Percentiles rank a stretch among this genome's conserved stretches.
phyloP scores from a whole-genome alignment of 768 basidiomycete genomes.

The Leccinellum albellum region DNA sequence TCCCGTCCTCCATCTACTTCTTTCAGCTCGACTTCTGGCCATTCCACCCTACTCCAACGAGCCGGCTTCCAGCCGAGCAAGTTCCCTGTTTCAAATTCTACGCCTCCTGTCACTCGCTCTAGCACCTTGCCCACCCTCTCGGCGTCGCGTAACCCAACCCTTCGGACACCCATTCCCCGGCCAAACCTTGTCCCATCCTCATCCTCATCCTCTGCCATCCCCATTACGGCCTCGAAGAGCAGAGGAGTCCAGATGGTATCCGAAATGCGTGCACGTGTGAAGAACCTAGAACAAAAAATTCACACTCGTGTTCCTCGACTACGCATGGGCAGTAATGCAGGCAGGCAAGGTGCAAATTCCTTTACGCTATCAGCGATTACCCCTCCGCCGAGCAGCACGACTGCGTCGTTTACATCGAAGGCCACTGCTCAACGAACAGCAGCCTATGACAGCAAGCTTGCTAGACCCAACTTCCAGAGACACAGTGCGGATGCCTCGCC shows the following conservation, averaged over 20 bases:
- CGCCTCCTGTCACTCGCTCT: slow-evolving; percentile 55
- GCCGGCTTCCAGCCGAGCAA: slow-evolving; percentile 47
- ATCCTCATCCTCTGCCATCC: slow-evolving; percentile 33
- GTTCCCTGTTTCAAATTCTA: slow-evolving; percentile 37
- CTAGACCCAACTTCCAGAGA: slow-evolving; percentile 34
- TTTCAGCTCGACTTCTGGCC: slow-evolving; percentile 35
- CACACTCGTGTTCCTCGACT: slow-evolving; percentile 82
- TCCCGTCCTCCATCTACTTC: slow-evolving; percentile 30
- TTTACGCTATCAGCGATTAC: slow-evolving; percentile 33
- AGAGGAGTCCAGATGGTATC: slow-evolving; percentile 91
- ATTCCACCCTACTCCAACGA: slow-evolving; percentile 48
- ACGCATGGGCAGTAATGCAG: slow-evolving; percentile 75
- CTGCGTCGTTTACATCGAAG: slow-evolving; percentile 30
- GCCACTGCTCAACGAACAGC: slow-evolving; percentile 13
- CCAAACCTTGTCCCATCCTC: slow-evolving; percentile 37
- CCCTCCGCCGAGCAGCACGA: slow-evolving; percentile 36
- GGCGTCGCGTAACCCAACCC: slow-evolving; percentile 40
- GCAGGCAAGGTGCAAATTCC: slow-evolving; percentile 43
- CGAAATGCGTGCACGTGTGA: slow-evolving; percentile 84
- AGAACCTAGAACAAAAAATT: slow-evolving; percentile 79
- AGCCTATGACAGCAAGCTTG: slow-evolving; percentile 20
- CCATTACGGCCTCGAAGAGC: slow-evolving; percentile 56
- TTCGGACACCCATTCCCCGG: slow-evolving; percentile 43
- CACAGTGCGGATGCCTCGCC: slow-evolving; percentile 43
- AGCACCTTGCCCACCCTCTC: slow-evolving; percentile 52